Evolutionary conservation across 495 filamentous ascomycete species (phyloP).

Genomic region (Penicillium cinerascens): DNA sequence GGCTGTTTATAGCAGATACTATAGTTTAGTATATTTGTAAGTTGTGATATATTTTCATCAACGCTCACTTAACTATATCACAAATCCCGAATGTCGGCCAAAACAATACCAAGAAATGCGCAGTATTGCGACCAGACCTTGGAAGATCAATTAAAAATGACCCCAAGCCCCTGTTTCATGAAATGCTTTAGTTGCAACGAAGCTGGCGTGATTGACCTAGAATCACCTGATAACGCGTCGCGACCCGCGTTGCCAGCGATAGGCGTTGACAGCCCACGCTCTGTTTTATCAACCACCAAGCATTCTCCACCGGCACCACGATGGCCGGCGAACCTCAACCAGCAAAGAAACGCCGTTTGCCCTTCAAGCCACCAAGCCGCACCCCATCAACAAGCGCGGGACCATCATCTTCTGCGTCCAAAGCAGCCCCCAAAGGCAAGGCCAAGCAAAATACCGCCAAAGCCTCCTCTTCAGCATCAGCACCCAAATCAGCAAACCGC

Average conservation of each 20-base stretch:
- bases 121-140: too few relatives aligned
- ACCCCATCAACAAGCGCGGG: conserved; percentile 20
- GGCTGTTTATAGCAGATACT: too few relatives aligned
- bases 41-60: too few relatives aligned
- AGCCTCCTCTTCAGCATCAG: conserved; percentile 13
- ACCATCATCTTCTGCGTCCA: conserved; percentile 8
- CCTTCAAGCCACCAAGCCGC: conserved; percentile 51
- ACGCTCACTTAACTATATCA: too few relatives aligned
- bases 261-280: background rate
- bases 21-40: too few relatives aligned
- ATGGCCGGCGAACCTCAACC: conserved; percentile 38
- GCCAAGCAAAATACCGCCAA: conserved; percentile 16
- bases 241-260: conserved; percentile 1
- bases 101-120: too few relatives aligned
- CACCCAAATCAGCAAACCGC: conserved; percentile 12
- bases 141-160: too few relatives aligned
- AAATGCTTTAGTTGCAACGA: background rate
- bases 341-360: conserved; percentile 42
- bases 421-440: conserved; percentile 20
- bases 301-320: background rate
- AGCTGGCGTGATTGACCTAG: background rate
- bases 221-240: conserved; percentile 41
- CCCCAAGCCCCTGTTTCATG: background rate
- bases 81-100: too few relatives aligned
- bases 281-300: background rate